These are phyloP conservation scores for Lepidium sativum DNA, from an alignment of 345 rosid genomes.

Conservation along the genomic window DNA sequence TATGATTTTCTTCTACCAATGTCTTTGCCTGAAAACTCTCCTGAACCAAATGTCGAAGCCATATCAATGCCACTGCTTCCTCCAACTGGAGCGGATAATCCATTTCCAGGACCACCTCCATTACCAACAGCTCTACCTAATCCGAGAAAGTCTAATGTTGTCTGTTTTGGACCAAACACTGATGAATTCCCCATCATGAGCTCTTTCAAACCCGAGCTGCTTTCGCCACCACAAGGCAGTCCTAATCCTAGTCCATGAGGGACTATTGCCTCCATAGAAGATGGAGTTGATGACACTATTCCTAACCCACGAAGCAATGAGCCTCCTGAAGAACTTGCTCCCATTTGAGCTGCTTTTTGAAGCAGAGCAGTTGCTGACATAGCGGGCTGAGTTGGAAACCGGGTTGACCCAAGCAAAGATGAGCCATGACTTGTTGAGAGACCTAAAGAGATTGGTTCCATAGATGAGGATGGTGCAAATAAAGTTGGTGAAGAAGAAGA, in stretches of 20 bases:
- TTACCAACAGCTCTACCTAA: conserved; percentile 68
- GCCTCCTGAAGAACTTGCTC: conserved; percentile 50
- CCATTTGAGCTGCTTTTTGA: conserved; percentile 94
- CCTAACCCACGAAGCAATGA: conserved; percentile 81
- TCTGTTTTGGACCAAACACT: conserved; percentile 70
- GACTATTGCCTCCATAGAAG: conserved; percentile 38
- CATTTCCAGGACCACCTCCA: conserved; percentile 40
- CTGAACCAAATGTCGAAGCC: conserved; percentile 38
- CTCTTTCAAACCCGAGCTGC: conserved; percentile 76
- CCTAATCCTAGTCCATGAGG: conserved; percentile 55
- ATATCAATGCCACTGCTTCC: conserved; percentile 21
- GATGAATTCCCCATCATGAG: conserved; percentile 82
- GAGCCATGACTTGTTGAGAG: conserved; percentile 49
- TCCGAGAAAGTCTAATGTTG: conserved; percentile 88
- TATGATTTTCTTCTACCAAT: conserved; percentile 43
- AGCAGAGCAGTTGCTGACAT: conserved; percentile 98
- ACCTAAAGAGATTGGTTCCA: conserved; percentile 65
- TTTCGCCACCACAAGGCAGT: conserved; percentile 62
- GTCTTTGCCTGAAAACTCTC: conserved; percentile 60
- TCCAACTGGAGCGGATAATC: conserved; percentile 35
- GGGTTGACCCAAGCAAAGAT: conserved; percentile 26
- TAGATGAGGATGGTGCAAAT: conserved; percentile 28
- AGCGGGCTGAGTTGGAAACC: conserved; percentile 32
- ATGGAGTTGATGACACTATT: conserved; percentile 47
- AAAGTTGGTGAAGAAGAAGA: conserved; percentile 29